Evolutionary conservation across 768 basidiomycete species (phyloP).

Genomic region (Tylopilus plumbeoviolaceoides): DNA sequence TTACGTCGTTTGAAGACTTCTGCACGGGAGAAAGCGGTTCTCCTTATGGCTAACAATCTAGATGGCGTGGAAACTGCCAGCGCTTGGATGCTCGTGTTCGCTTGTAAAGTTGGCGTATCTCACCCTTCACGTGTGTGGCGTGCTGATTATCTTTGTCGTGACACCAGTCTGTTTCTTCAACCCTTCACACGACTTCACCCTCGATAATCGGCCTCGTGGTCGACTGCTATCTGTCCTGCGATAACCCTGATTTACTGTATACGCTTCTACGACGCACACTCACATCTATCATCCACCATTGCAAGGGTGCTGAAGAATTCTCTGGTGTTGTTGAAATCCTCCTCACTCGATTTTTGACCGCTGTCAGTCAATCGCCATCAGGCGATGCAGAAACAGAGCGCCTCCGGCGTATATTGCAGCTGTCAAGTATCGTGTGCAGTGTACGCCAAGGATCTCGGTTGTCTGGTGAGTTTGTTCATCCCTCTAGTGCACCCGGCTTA

Average conservation of each 20-base stretch:
- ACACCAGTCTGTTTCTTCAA: slow-evolving; percentile 72
- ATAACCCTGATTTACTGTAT: slow-evolving; percentile 40
- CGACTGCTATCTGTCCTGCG: slow-evolving; percentile 44
- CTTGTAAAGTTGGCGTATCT: slow-evolving; percentile 58
- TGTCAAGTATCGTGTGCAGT: slow-evolving; percentile 52
- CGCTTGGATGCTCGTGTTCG: slow-evolving; percentile 72
- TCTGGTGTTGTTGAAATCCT: slow-evolving; percentile 51
- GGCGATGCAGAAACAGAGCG: slow-evolving; percentile 30
- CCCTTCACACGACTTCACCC: slow-evolving; percentile 70
- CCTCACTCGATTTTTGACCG: slow-evolving; percentile 34
- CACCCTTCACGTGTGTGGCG: slow-evolving; percentile 3
- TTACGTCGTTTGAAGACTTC: slow-evolving; percentile 67
- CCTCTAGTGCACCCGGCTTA: not conserved
- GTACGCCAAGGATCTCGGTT: slow-evolving; percentile 73
- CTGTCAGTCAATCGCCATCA: slow-evolving; percentile 1
- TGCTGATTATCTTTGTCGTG: not conserved
- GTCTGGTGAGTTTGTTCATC: slow-evolving; percentile 41
- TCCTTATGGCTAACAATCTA: slow-evolving; percentile 48
- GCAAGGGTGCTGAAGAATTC: slow-evolving; percentile 66
- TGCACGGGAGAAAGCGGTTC: slow-evolving; percentile 52
- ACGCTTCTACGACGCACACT: slow-evolving; percentile 66
- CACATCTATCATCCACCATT: slow-evolving; percentile 82
- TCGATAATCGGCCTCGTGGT: slow-evolving; percentile 61
- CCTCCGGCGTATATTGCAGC: slow-evolving; percentile 50
- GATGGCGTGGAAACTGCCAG: slow-evolving; percentile 56